Percentiles rank a stretch among this genome's conserved stretches.
phyloP scores from a whole-genome alignment of 139 green algal genomes.

The Coccomyxa sp. region DNA sequence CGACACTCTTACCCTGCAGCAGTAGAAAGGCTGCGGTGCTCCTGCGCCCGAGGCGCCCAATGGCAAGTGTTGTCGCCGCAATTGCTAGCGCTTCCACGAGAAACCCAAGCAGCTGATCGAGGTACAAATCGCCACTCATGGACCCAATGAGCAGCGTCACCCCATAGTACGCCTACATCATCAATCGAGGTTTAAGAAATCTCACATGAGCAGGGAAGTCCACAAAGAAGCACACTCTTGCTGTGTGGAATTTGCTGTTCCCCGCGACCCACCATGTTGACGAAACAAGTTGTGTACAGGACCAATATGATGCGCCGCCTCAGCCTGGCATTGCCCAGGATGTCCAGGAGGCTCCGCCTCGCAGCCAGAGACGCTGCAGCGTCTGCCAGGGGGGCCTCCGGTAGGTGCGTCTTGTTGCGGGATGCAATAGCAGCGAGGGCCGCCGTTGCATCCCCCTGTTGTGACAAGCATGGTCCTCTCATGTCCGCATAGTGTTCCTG shows the following conservation, averaged over 20 bases:
- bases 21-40: constrained; percentile 16
- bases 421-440: constrained; percentile 42
- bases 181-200: not conserved
- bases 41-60: constrained; percentile 35
- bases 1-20: constrained; percentile 17
- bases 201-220: not conserved
- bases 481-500: too few species aligned
- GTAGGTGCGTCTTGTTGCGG: constrained; percentile 46
- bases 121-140: constrained; percentile 18
- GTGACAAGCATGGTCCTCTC: too few species aligned
- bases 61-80: constrained; percentile 13
- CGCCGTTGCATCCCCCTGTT: constrained; percentile 49
- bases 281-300: not conserved
- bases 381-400: constrained; percentile 41
- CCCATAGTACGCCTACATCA: constrained; percentile 16
- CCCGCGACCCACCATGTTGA: constrained; percentile 2
- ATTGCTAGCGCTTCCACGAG: constrained; percentile 33
- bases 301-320: constrained; percentile 26
- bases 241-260: not conserved
- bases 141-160: not conserved
- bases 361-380: constrained; percentile 7
- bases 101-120: constrained; percentile 27
- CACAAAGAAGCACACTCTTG: not conserved
- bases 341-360: constrained; percentile 23
- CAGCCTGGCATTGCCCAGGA: constrained; percentile 27